Evolutionary conservation across 2,329 filamentous ascomycete species (phyloP), one percentile per base, ranked within the genome.

Genomic region (Passalora sequoiae): DNA sequence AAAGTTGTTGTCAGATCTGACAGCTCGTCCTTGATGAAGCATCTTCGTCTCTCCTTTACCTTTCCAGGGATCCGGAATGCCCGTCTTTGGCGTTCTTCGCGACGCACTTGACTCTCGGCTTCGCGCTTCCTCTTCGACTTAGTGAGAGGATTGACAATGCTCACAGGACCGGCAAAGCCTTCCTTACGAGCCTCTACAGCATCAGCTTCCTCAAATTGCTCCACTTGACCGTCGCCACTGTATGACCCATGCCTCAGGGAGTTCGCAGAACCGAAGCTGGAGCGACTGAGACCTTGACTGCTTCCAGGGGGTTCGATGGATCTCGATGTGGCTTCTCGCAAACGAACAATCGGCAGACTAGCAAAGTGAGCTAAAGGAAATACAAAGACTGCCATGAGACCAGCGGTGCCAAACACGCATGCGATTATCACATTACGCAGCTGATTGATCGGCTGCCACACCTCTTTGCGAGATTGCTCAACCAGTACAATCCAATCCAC

Each of bases 1-100:
- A 94, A 96, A 0, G 86, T 94, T 28, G 71, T 72, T 0, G 86
- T 92, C 10, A 94, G 73, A 60, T 94, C 89, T 0, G 88, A 94
- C 17, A 83, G 66, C 60, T 96, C 89, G 61, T 96, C 89, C 1
- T 85, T 85, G 40, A 96, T 73, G 27, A 81, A 73, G 58, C 89
- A 84, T 50, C 81, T 85, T 16, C 80, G 73, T 24, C 24, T 27
- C 44, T 88, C 83, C 42, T 80, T 80, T 7, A 96, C 89, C 61
- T 86, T 88, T 10, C 79, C 80, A 0, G 89, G 89, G 29, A 96
- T 94, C 51, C 86, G 87, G 65, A 94, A 95, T 21, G 77, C 31
- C 74, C 61, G 24, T 65, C 58, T 47, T 60, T 59, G 10, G 60
- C 66, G 40, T 38, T 53, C 52, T 21, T 69, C 66, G 35, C 59